phyloP scores from a whole-genome alignment of 106 monocot species.

The Apostasia shenzhenica region DNA sequence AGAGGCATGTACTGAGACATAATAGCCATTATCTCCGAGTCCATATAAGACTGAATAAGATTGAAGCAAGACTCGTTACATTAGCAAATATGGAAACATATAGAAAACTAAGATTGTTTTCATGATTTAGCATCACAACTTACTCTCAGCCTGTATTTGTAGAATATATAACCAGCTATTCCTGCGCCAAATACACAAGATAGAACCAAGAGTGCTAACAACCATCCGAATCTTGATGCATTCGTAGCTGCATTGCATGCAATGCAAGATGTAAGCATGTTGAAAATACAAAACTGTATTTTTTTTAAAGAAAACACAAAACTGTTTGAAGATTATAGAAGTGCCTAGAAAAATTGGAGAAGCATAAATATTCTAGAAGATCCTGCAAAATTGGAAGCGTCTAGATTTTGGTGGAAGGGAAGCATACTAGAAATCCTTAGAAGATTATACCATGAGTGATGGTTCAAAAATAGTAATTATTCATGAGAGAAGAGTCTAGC shows the following conservation, averaged over 20 bases:
- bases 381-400: no score
- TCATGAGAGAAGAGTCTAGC: no score
- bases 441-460: no score
- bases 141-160: slow-evolving; percentile 95
- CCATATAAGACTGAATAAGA: slow-evolving; percentile 62
- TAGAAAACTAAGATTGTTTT: neutral
- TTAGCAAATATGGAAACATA: neutral
- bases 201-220: slow-evolving; percentile 43
- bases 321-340: no score
- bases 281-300: neutral
- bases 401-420: no score
- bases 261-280: neutral
- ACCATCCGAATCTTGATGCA: slow-evolving; percentile 46
- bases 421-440: no score
- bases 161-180: slow-evolving; percentile 79
- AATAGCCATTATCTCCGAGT: slow-evolving; percentile 61
- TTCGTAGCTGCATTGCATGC: slow-evolving; percentile 45
- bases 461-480: no score
- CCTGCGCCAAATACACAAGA: slow-evolving; percentile 48
- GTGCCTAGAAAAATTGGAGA: no score
- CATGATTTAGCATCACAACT: slow-evolving; percentile 8
- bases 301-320: neutral
- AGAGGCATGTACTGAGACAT: slow-evolving; percentile 83
- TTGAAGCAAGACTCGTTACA: neutral
- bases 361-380: no score